These are phyloP conservation scores for Phialocephala subalpina DNA, from an alignment of 2,329 filamentous ascomycete genomes.

Conservation along the genomic window DNA sequence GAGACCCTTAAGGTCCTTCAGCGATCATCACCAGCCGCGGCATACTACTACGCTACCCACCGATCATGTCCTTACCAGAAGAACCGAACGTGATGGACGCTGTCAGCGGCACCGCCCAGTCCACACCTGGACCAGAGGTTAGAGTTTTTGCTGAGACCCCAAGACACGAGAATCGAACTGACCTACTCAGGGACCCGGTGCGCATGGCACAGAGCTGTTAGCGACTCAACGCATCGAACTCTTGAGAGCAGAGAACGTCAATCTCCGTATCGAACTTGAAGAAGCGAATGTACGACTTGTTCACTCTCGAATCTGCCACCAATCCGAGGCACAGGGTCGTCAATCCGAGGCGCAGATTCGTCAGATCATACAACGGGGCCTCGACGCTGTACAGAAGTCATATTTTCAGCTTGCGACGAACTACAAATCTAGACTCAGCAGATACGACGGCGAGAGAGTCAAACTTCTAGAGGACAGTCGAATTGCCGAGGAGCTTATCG, in stretches of 20 bases:
- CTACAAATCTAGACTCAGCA: conserved; percentile 17
- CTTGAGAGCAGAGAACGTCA: conserved; percentile 13
- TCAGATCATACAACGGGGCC: conserved; percentile 13
- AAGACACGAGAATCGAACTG: conserved; percentile 15
- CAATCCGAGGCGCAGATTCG: conserved; percentile 9
- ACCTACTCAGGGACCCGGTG: conserved; percentile 10
- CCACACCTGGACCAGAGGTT: conserved; percentile 23
- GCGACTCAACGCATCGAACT: conserved; percentile 14
- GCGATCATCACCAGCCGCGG: not conserved
- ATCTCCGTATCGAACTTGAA: conserved; percentile 11
- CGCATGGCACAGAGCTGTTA: conserved; percentile 12
- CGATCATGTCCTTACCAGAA: conserved; percentile 24
- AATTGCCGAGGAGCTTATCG: conserved; percentile 20
- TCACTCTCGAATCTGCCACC: conserved; percentile 19
- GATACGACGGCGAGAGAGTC: conserved; percentile 15
- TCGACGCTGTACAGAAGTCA: conserved; percentile 17
- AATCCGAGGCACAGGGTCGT: conserved; percentile 22
- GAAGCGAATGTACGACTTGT: conserved; percentile 19
- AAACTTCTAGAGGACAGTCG: conserved; percentile 23
- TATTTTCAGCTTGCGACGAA: conserved; percentile 15
- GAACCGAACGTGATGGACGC: conserved; percentile 5
- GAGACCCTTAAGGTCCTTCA: conserved; percentile 8
- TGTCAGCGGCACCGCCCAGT: conserved; percentile 8
- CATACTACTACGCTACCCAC: conserved; percentile 9
- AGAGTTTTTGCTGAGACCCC: conserved; percentile 8